Evolutionary conservation across 306 rosid genomes (phyloP).

Genomic region (Cucurbita argyrosperma): DNA sequence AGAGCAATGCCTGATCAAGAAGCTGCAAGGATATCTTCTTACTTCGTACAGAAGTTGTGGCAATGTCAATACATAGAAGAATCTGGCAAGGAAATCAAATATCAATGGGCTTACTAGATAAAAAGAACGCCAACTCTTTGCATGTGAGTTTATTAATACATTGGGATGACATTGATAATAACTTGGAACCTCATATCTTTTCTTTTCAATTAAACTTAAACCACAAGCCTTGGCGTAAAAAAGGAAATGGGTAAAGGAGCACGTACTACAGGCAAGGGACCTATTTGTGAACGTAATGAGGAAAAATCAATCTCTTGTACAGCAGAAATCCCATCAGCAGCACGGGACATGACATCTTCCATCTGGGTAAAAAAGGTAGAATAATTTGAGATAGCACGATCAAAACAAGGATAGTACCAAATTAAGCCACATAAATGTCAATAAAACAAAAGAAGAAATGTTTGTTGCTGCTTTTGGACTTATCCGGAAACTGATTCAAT

Average conservation of each 20-base stretch:
- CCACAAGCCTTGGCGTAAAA: neutral
- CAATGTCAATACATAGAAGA: slow-evolving; percentile 92
- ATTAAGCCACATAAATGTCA: neutral
- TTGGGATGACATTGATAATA: neutral
- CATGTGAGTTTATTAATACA: neutral
- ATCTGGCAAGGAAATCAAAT: slow-evolving; percentile 42
- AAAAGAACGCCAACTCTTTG: neutral
- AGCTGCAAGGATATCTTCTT: slow-evolving; percentile 77
- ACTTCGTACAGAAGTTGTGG: slow-evolving; percentile 80
- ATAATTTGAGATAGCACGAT: neutral
- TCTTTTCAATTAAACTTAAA: neutral
- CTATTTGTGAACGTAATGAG: slow-evolving; percentile 77
- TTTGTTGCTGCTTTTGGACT: neutral
- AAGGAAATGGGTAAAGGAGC: neutral
- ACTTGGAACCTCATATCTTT: neutral
- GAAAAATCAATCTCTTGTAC: slow-evolving; percentile 79
- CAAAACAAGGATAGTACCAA: neutral
- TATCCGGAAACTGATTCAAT: neutral
- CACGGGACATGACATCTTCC: slow-evolving; percentile 79
- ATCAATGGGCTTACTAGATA: slow-evolving; percentile 19
- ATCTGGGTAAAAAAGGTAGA: slow-evolving; percentile 27
- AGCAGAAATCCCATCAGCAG: slow-evolving; percentile 28
- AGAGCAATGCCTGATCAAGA: slow-evolving; percentile 66
- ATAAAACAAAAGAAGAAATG: neutral
- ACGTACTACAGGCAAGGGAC: slow-evolving; percentile 83